Conservation (phyloP, 768 basidiomycete species). For the Cystofilobasidium macerans region DNA sequence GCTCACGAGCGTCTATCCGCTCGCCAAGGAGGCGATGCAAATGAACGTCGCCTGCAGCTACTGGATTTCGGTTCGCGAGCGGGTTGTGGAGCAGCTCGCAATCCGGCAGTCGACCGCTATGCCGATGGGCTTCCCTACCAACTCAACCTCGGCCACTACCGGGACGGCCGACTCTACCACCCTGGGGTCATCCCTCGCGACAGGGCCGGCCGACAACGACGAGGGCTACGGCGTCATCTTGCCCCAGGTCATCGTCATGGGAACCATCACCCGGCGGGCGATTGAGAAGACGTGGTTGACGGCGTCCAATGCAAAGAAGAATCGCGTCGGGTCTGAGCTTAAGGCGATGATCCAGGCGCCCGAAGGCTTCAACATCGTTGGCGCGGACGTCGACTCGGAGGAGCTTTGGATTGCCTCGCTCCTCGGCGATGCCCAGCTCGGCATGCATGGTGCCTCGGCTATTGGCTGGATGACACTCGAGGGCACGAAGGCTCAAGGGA, state of each 20-base stretch:
- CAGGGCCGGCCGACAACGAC: slow-evolving; percentile 42
- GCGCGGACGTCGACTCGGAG: slow-evolving; percentile 97
- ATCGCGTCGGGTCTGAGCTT: slow-evolving; percentile 93
- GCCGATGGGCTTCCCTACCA: slow-evolving; percentile 47
- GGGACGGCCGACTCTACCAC: slow-evolving; percentile 27
- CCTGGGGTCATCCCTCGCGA: slow-evolving; percentile 36
- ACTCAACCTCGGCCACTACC: slow-evolving; percentile 5
- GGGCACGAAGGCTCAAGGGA: slow-evolving; percentile 86
- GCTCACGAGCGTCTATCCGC: slow-evolving; percentile 58
- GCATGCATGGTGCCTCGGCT: slow-evolving; percentile 87
- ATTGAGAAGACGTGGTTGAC: slow-evolving; percentile 98
- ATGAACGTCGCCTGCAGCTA: slow-evolving; percentile 93
- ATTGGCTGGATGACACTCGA: slow-evolving; percentile 99
- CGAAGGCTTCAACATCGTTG: slow-evolving; percentile 83
- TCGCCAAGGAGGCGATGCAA: slow-evolving; percentile 72
- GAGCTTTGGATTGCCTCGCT: slow-evolving; percentile 98
- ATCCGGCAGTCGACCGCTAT: slow-evolving; percentile 55
- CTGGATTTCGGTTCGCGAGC: slow-evolving; percentile 89
- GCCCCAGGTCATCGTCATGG: slow-evolving; percentile 96
- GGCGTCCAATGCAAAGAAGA: slow-evolving; percentile 93
- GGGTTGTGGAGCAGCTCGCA: slow-evolving; percentile 84
- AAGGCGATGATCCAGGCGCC: slow-evolving; percentile 97
- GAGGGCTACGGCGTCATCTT: slow-evolving; percentile 61
- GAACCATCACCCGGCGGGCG: slow-evolving; percentile 90
- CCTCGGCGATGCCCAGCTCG: slow-evolving; percentile 98